These are phyloP conservation scores for Amaranthus cruentus DNA, from an alignment of 148 eudicot species.

Conservation along the genomic window DNA sequence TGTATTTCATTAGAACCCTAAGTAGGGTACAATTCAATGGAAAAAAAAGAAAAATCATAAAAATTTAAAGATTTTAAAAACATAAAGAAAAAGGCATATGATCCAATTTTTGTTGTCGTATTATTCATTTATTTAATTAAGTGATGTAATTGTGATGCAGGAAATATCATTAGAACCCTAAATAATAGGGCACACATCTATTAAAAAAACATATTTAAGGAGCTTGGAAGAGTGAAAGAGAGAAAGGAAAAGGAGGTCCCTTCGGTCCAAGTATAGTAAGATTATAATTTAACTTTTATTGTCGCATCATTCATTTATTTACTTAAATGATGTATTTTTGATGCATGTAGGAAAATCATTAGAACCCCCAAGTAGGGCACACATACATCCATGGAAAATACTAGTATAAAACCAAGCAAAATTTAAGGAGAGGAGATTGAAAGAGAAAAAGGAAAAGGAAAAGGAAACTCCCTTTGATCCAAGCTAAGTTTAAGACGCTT, in stretches of 20 bases:
- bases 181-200: too few species aligned
- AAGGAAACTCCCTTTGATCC: conserved; percentile 95
- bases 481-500: conserved; percentile 38
- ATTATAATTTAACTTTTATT: conserved; percentile 49
- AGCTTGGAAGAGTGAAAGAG: too few species aligned
- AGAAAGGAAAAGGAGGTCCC: background rate
- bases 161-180: too few species aligned
- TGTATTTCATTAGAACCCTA: too few species aligned
- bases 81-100: background rate
- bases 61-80: background rate
- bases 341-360: too few species aligned
- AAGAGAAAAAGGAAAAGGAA: background rate
- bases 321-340: background rate
- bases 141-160: too few species aligned
- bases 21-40: too few species aligned
- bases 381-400: background rate
- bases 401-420: background rate
- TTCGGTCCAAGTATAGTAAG: conserved; percentile 37
- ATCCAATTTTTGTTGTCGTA: too few species aligned
- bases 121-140: too few species aligned
- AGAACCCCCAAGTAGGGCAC: too few species aligned
- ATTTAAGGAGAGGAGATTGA: background rate
- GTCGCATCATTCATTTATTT: conserved; percentile 81
- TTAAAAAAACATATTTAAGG: too few species aligned
- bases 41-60: background rate